Evolutionary conservation across 2,329 filamentous ascomycete genomes (phyloP), one percentile per base, ranked within the genome.

Genomic region (Rhexocercosporidium sp.): DNA sequence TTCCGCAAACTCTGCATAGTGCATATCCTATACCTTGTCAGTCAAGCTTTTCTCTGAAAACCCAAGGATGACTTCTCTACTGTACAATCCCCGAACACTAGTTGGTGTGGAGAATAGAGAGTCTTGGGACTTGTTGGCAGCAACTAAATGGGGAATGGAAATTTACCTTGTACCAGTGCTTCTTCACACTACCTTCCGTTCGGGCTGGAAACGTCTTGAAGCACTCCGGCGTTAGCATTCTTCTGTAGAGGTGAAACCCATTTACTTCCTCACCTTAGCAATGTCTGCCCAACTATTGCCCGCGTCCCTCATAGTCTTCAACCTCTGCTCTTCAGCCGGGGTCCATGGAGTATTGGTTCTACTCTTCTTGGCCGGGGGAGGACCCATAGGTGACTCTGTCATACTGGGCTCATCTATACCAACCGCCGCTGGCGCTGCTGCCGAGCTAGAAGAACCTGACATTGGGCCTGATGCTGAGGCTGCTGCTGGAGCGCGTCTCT

Each of bases 271-370:
- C 75, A 96, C 94, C 90, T 98, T 98, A 74, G 95, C 96, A 77
- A 99, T 99, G 76, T 98, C 96, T 59, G 93, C 96, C 96, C 96
- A 99, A 76, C 92, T 97, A 74, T 92, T 94, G 12, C 95, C 94
- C 0, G 90, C 88, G 79, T 98, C 96, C 75, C 96, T 88, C 93
- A 99, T 96, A 72, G 91, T 89, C 84, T 98, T 98, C 74, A 99
- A 83, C 54, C 94, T 86, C 77, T 95, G 88, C 80, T 99, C 96
- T 79, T 99, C 96, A 39, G 92, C 92, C 2, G 95, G 93, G 1
- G 94, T 97, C 96, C 96, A 99, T 0, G 96, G 96, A 2, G 96
- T 99, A 78, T 99, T 99, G n/a, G 96, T 98, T 68, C 96, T 87
- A 75, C 93, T 96, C 83, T 97, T 97, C 83, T 98, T 99, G 57